Base-by-base conservation (phyloP, 805 yeast species). In the Metschnikowia drakensbergensis region DNA sequence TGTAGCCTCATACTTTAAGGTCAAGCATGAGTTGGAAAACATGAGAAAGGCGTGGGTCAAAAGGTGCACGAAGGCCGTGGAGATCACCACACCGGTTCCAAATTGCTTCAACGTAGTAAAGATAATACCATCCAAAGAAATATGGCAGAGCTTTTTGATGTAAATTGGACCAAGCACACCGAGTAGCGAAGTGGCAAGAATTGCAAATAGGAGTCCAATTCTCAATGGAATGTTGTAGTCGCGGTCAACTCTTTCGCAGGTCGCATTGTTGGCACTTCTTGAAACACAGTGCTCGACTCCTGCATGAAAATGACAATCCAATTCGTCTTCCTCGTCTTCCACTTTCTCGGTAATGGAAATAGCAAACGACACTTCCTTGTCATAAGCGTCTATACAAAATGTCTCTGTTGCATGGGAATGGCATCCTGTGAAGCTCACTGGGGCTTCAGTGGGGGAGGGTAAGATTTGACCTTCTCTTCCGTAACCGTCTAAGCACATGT, bases 11-110 rank as follows among this genome's bases (percentile, higher is more conserved):
- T 61, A 64, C 3, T 40, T n/a, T n/a, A 63, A 42, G 1, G 47
- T 37, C 28, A 64, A 48, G 57, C 69, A 65, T 22, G 54, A 43
- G 48, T 62, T 64, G 6, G 53, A 51, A 55, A 63, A 63, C 66
- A 65, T 61, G 38, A 63, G 50, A 10, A 45, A 48, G 0, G 69
- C 65, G 48, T 64, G 68, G 30, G 66, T 60, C 44, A 64, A 46
- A 30, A 66, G 54, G 46, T 66, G 71, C 10, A 66, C 64, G 45
- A 66, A 62, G 0, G 67, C 71, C 10, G 70, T 65, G 5, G 69
- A 62, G 13, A 65, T 56, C 23, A 65, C 57, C 25, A 66, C 58
- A 8, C 71, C 71, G 6, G 68, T 60, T 39, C 71, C 69, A 45
- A 66, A 64, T 42, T 43, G 50, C 30, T 25, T 43, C 11, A 47